Base-by-base conservation (phyloP, 2,329 filamentous ascomycete species). In the Aspergillus glaucus region DNA sequence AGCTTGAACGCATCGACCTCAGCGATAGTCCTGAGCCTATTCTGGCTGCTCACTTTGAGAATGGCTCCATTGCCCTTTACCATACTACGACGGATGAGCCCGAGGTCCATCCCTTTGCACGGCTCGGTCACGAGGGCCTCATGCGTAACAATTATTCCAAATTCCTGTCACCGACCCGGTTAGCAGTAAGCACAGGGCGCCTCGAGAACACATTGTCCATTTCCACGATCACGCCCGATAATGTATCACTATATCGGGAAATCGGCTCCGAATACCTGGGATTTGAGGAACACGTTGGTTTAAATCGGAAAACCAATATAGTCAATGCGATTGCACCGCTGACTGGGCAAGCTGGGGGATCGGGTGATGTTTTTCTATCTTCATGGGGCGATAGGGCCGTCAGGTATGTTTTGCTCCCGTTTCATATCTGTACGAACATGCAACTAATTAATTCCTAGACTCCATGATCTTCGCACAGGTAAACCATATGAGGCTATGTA, bases 381-480 rank as follows among this genome's bases (percentile, higher is more conserved):
- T 80, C 81, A 7, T 81, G 79, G 61, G 79, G 80, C 45, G 79
- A 84, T 58, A 78, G 80, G 9, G 68, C 75, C 36, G 69, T 76
- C 36, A 61, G 70, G 71, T 71, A 63, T 19, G 46, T 28, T 40
- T 28, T 44, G 21, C 15, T 15, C 15, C 15, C 15, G 15, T 15
- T 15, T 15, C 15, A 15, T 15, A 15, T 15, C 15, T 15, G 15
- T 15, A 15, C 15, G 15, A 15, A 1, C 15, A 15, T 15, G 15
- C 34, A n/a, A 36, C 6, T 36, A 8, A 17, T 3, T 2, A 36
- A 7, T n/a, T 4, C 24, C 14, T 45, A 74, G 80, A 55, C 72
- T 85, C 5, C 81, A 85, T 58, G 82, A 86, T 55, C 64, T 84
- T 48, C 79, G 82, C 32, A 78, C 77, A 1, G 69, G 73, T 2